Evolutionary conservation across 2,329 filamentous ascomycete species (phyloP), one percentile per base, ranked within the genome.

Genomic region (Paradendryphiella salina): DNA sequence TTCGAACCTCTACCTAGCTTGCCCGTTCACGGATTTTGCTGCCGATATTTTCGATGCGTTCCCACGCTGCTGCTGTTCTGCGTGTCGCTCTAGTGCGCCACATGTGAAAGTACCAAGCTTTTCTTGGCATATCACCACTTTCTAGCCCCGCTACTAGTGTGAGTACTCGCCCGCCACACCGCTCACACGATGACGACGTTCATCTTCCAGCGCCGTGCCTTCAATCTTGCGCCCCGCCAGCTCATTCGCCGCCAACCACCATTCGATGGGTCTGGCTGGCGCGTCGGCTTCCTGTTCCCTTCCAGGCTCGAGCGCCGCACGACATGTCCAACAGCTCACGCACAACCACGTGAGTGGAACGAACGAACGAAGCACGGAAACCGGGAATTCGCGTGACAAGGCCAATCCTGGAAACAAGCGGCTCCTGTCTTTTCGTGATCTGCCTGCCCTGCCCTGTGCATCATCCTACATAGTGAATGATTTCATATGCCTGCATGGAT

Each of bases 131-230:
- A 14, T 8, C 6, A 33, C 17, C 38, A 8, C n/a, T 14, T 5
- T 20, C 47, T 49, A 29, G 46, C 32, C 38, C 23, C 13, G 14
- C 33, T 14, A 1, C 39, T 51, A 47, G 48, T 32, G 31, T 20
- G 10, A 31, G 29, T 39, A 18, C 48, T 33, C 48, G 32, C 42
- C 32, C 31, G 17, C 48, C 48, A 51, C 48, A 47, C 48, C 43
- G 48, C 46, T 45, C 32, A 20, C 37, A 32, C 43, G 39, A 54
- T 54, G 52, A 54, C 52, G 52, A 50, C 42, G 43, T 54, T 21
- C 15, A 38, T 43, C 32, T 51, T 39, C 14, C 23, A 36, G 33
- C 35, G 29, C 46, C 28, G 11, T 23, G 34, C 31, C 29, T 41
- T 21, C 32, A 38, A 32, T 37, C 34, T 42, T 39, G 40, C 28